A percentile compares a stretch with the other conserved stretches of the same genome.
Conservation (phyloP, 2,329 filamentous ascomycete genomes). For the Arachnomyces sp. region DNA sequence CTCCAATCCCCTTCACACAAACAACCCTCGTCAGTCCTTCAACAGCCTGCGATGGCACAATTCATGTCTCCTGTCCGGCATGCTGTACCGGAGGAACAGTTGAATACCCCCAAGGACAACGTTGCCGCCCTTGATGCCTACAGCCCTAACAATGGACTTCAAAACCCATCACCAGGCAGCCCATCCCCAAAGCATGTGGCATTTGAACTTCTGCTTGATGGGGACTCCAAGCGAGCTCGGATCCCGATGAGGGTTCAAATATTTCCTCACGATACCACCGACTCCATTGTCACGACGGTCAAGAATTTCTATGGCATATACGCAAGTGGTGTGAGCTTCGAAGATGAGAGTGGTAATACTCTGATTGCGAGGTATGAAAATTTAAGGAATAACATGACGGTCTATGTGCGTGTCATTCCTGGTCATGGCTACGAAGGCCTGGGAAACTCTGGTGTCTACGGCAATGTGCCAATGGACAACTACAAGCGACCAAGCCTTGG, state of each 20-base stretch:
- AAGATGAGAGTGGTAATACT: constrained; percentile 79
- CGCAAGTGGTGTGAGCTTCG: constrained; percentile 83
- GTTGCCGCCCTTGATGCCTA: constrained; percentile 20
- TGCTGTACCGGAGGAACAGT: constrained; percentile 26
- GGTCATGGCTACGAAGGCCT: constrained; percentile 44
- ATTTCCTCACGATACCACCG: constrained; percentile 89
- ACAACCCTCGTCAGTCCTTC: constrained; percentile 25
- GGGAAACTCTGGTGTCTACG: constrained; percentile 35
- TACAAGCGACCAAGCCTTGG: constrained; percentile 53
- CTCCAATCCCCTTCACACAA: constrained; percentile 5
- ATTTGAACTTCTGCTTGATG: constrained; percentile 54
- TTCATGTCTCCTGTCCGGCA: constrained; percentile 25
- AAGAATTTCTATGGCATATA: constrained; percentile 99
- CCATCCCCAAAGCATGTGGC: constrained; percentile 51
- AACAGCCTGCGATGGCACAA: constrained; percentile 20
- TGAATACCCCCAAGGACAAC: constrained; percentile 26
- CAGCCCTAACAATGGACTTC: constrained; percentile 19
- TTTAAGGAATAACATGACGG: constrained; percentile 81
- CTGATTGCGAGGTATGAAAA: constrained; percentile 96
- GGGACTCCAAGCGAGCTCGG: constrained; percentile 51
- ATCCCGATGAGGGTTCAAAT: constrained; percentile 69
- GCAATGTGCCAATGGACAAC: constrained; percentile 42
- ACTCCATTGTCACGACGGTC: constrained; percentile 95
- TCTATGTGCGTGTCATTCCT: constrained; percentile 77
- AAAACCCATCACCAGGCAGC: constrained; percentile 30